Evolutionary conservation across 768 basidiomycete genomes (phyloP), one percentile per base, ranked within the genome.

Genomic region (Lentinula edodes): DNA sequence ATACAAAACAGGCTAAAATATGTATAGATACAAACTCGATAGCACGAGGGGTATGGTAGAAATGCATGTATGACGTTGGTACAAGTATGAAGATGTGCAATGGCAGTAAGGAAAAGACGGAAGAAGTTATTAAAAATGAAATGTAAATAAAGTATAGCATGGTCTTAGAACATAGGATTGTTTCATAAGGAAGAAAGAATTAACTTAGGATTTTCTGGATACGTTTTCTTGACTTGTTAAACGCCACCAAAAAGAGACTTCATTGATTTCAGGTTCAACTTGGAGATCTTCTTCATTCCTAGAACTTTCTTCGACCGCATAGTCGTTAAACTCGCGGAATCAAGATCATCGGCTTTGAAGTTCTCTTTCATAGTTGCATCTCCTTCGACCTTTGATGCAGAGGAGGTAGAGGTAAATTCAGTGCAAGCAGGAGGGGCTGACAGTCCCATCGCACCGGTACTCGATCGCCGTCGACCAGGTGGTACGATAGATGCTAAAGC

Each of bases 221-320:
- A 3, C 18, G 20, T 8, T 48, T 20, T 3, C 5, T 18, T 20
- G 20, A 23, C 15, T 18, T 6, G 15, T 48, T 23, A 48, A 9
- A 5, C 18, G 16, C 55, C 55, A 13, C 41, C 28, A 28, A 56
- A 56, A 23, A 56, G 41, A 15, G 55, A 38, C 23, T 56, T 56
- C 55, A 56, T 56, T 23, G 55, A 56, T 43, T 56, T 56, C 39
- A 56, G 20, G 39, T 56, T 56, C 55, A 56, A n/a, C 18, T 56
- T 56, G 10, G 55, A 56, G 20, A 56, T 56, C 55, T 56, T 56
- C 55, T 23, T 56, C 41, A 56, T 32, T 12, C 55, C 55, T 34
- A 56, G 32, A 16, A 10, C 41, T 23, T 56, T 56, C 41, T 39
- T 41, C 5, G 41, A n/a, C 6, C 41, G 35, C 53, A 54, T 41